Conservation (phyloP, 2,329 filamentous ascomycete genomes). For the Pseudogymnoascus sp. region DNA sequence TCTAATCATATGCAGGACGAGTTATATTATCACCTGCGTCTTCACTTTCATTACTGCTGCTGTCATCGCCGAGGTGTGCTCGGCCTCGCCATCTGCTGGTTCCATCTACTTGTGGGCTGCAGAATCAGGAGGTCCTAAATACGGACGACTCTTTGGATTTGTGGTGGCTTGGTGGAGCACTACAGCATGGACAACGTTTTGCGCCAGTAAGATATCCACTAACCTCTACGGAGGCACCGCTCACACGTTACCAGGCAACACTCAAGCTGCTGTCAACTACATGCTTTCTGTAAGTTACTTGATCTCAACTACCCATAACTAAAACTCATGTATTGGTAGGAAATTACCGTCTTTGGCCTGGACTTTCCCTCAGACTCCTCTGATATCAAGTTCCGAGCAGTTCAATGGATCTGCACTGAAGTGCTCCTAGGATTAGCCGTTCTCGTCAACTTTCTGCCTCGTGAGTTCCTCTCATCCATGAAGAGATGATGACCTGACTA, state of each 20-base stretch:
- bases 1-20: constrained; percentile 38
- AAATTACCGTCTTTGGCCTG: constrained; percentile 49
- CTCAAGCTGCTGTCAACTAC: constrained; percentile 43
- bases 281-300: constrained; percentile 40
- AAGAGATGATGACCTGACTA: neutral
- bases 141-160: constrained; percentile 29
- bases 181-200: constrained; percentile 53
- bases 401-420: constrained; percentile 53
- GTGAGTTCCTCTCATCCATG: constrained; percentile 30
- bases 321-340: constrained; percentile 28
- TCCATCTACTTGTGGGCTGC: constrained; percentile 42
- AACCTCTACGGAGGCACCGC: neutral
- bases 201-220: constrained; percentile 34
- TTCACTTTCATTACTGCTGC: constrained; percentile 55
- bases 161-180: constrained; percentile 59
- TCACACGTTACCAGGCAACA: constrained; percentile 33
- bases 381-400: constrained; percentile 49
- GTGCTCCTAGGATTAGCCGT: constrained; percentile 42
- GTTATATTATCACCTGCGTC: constrained; percentile 50
- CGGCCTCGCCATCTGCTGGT: constrained; percentile 32
- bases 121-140: constrained; percentile 36
- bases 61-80: constrained; percentile 51
- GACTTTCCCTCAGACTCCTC: constrained; percentile 45
- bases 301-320: neutral
- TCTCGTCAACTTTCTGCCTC: constrained; percentile 42